Evolutionary conservation across 176 grass and related monocot species (phyloP).

Genomic region (Triticum timopheevii): DNA sequence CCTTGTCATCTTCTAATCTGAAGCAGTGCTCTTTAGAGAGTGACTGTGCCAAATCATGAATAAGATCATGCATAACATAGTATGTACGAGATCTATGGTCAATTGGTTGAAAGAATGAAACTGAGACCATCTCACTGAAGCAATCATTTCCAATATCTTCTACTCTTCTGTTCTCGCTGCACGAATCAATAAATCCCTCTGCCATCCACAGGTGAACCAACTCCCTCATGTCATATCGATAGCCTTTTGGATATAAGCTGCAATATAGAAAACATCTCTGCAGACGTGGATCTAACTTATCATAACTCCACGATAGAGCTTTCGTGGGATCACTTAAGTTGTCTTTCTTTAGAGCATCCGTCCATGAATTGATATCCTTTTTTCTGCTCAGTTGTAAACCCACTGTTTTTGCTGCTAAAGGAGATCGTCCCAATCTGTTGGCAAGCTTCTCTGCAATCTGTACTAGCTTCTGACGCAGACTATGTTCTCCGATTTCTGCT

Average conservation of each 20-base stretch:
- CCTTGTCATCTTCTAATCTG: no score
- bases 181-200: not conserved
- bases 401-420: conserved; percentile 12
- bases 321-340: not conserved
- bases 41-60: not conserved
- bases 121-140: not conserved
- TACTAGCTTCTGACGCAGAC: no score
- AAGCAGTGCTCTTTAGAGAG: no score
- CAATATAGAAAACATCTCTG: conserved; percentile 5
- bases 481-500: not conserved
- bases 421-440: conserved; percentile 3
- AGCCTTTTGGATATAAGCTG: conserved; percentile 11
- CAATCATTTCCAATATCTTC: not conserved
- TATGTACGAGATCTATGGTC: no score
- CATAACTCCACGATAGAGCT: conserved; percentile 15
- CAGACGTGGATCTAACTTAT: not conserved
- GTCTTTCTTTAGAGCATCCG: not conserved
- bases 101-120: not conserved
- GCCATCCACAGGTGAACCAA: not conserved
- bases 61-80: not conserved
- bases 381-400: not conserved
- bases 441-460: not conserved
- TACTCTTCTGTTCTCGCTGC: not conserved
- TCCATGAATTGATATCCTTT: not conserved
- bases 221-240: not conserved